Evolutionary conservation across 2,329 filamentous ascomycete species (phyloP).

Genomic region (Cadophora sp.): DNA sequence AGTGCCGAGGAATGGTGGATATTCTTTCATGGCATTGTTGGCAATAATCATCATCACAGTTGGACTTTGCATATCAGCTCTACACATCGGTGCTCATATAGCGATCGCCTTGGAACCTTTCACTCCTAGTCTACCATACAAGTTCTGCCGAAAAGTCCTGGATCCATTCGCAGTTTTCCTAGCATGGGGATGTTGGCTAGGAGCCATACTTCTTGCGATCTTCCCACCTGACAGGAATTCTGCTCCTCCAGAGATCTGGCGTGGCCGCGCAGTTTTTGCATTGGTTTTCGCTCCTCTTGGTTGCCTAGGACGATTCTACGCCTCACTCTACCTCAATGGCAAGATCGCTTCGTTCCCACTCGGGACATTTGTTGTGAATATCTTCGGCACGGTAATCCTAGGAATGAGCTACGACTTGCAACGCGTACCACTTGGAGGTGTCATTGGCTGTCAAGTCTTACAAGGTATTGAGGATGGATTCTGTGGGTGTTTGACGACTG

Average conservation of each 20-base stretch:
- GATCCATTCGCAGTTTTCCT: conserved; percentile 70
- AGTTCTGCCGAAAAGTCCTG: conserved; percentile 62
- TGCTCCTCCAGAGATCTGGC: conserved; percentile 66
- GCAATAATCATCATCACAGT: conserved; percentile 78
- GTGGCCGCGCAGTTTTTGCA: conserved; percentile 75
- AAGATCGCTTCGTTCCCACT: conserved; percentile 74
- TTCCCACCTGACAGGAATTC: conserved; percentile 68
- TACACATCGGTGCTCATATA: conserved; percentile 77
- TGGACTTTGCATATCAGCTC: conserved; percentile 70
- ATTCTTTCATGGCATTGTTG: conserved; percentile 82
- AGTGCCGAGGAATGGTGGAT: conserved; percentile 69
- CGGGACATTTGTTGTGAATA: conserved; percentile 85
- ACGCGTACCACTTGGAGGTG: conserved; percentile 62
- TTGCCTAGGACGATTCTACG: conserved; percentile 77
- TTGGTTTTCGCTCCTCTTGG: conserved; percentile 85
- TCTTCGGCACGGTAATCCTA: conserved; percentile 76
- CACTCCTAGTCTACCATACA: conserved; percentile 66
- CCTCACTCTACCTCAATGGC: conserved; percentile 74
- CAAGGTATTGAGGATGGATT: conserved; percentile 72
- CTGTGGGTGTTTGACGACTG: conserved; percentile 69
- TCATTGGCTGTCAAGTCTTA: conserved; percentile 71
- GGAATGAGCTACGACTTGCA: conserved; percentile 82
- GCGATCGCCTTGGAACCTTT: conserved; percentile 65
- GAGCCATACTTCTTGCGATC: conserved; percentile 73
- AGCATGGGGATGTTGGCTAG: conserved; percentile 79